Evolutionary conservation across 208 protist genomes (phyloP).

Genomic region (Trypanosoma vivax): DNA sequence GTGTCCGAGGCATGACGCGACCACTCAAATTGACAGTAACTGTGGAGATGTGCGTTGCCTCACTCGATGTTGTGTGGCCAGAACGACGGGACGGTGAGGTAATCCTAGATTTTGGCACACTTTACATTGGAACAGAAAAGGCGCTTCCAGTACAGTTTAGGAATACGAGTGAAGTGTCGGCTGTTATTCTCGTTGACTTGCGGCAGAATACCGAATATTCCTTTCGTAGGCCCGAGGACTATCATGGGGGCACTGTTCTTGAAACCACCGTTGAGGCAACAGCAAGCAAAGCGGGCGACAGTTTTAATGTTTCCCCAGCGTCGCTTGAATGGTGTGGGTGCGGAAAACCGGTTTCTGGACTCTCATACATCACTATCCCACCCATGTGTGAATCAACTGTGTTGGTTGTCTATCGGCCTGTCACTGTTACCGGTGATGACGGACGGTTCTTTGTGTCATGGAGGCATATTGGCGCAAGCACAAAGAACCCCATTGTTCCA

Average conservation of each 20-base stretch:
- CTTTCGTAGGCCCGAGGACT: conserved; percentile 9
- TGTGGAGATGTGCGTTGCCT: conserved; percentile 62
- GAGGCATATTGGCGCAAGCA: conserved; percentile 67
- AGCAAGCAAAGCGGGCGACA: too few relatives aligned
- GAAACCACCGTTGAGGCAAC: neutral
- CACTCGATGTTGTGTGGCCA: conserved; percentile 44
- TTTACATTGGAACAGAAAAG: conserved; percentile 69
- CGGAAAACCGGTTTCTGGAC: conserved; percentile 14
- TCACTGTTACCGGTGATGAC: neutral
- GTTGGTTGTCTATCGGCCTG: conserved; percentile 29
- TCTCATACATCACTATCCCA: conserved; percentile 25
- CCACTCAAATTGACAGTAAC: conserved; percentile 56
- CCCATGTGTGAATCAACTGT: conserved; percentile 19
- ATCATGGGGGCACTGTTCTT: neutral
- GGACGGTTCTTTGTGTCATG: conserved; percentile 48
- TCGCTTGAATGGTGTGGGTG: conserved; percentile 18
- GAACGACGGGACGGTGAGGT: conserved; percentile 52
- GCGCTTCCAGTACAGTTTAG: conserved; percentile 45
- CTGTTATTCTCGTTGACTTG: conserved; percentile 76
- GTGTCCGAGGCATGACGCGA: conserved; percentile 76
- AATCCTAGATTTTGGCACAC: conserved; percentile 80
- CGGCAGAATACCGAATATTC: conserved; percentile 27
- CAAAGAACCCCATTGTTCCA: conserved; percentile 54
- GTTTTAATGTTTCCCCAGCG: neutral
- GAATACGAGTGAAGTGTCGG: conserved; percentile 80